Evolutionary conservation across 345 rosid genomes (phyloP), one percentile per base, ranked within the genome.

Genomic region (Erysimum cheiranthoides): DNA sequence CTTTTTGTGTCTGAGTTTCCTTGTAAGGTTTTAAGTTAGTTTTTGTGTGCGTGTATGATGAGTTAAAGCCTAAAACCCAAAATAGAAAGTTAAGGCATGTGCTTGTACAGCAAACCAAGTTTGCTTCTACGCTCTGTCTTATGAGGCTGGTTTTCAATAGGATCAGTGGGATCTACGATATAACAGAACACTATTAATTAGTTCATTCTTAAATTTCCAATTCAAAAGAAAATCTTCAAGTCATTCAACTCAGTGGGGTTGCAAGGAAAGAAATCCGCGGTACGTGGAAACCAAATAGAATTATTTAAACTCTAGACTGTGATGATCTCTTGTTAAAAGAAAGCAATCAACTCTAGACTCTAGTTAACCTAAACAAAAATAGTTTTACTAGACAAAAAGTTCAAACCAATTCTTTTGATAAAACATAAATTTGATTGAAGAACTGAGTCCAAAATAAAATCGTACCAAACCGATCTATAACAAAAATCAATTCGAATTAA

Each of bases 41-140:
- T 59, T 13, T 58, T 34, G 18, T 28, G 30, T 59, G 18, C 43
- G 30, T 59, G 64, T 32, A 39, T 38, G 21, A 18, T 31, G 61
- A 56, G n/a, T 14, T 14, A n/a, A 49, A 14, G 17, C 17, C 1
- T 43, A 43, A 43, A 40, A 40, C 11, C 5, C 12, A 11, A 40
- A 40, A 14, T 2, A 36, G 5, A 25, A 47, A 17, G 27, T 66
- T 49, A 32, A 30, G 14, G 30, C 45, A 66, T 35, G 45, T 62
- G 67, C 18, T 45, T 17, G 8, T n/a, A n/a, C 18, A 43, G 2
- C 49, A 14, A 7, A 35, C 51, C 12, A 21, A 6, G 34, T 21
- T 57, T 38, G 10, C 66, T 61, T 61, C 17, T 39, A 61, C 66
- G 45, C 18, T 60, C 8, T 60, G 5, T 60, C 39, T 11, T 3